Conservation (phyloP, 2,329 filamentous ascomycete genomes). For the Rutstroemia sp. region DNA sequence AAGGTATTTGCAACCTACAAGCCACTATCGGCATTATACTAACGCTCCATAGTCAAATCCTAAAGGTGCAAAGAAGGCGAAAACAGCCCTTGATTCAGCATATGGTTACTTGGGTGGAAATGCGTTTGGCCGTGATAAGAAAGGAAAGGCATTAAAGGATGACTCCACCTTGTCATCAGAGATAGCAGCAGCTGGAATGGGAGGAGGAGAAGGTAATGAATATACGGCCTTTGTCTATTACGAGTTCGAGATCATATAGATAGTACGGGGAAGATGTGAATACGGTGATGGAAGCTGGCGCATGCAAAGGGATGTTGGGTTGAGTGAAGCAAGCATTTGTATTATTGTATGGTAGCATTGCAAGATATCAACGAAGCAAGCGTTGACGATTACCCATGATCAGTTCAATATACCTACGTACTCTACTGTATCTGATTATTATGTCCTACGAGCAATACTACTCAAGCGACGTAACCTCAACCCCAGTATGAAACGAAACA, state of each 20-base stretch:
- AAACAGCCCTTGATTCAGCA: conserved; percentile 68
- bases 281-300: conserved; percentile 12
- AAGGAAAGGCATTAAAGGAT: conserved; percentile 84
- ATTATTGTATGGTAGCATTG: conserved; percentile 16
- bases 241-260: conserved; percentile 67
- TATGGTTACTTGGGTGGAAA: conserved; percentile 94
- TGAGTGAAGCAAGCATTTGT: conserved; percentile 15
- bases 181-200: conserved; percentile 67
- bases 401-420: no score
- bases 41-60: conserved; percentile 56
- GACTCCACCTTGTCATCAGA: conserved; percentile 73
- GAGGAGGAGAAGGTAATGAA: conserved; percentile 65
- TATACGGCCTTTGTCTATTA: conserved; percentile 98
- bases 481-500: no score
- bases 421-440: no score
- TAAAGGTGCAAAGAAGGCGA: conserved; percentile 76
- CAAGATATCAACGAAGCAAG: conserved; percentile 1
- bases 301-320: conserved; percentile 13
- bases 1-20: conserved; percentile 50
- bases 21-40: conserved; percentile 8
- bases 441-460: no score
- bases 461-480: no score
- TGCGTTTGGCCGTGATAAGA: conserved; percentile 88
- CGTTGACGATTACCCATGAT: neutral
- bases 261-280: neutral